Evolutionary conservation across 805 yeast genomes (phyloP).

Genomic region (Wickerhamiella sergipiensis): DNA sequence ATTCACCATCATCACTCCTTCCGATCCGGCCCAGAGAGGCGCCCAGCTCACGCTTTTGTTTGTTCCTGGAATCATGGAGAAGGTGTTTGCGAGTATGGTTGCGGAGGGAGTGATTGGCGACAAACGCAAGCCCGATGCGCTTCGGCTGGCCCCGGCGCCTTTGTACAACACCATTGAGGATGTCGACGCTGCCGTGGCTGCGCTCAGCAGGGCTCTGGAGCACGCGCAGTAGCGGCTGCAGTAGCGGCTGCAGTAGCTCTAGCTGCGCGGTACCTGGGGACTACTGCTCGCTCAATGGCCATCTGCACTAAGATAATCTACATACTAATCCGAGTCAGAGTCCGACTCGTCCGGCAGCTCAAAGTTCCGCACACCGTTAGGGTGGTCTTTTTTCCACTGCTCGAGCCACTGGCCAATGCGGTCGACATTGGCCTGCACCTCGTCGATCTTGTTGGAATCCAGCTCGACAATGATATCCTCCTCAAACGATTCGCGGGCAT

Average conservation of each 20-base stretch:
- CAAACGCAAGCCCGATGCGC: conserved; percentile 82
- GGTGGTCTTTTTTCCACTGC: conserved; percentile 46
- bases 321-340: conserved; percentile 1
- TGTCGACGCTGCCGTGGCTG: neutral
- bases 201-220: neutral
- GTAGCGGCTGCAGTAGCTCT: too few relatives aligned
- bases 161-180: conserved; percentile 45
- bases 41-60: conserved; percentile 72
- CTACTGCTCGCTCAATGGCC: too few relatives aligned
- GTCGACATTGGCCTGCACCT: conserved; percentile 70
- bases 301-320: too few relatives aligned
- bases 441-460: conserved; percentile 54
- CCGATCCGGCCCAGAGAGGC: conserved; percentile 46
- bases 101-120: conserved; percentile 62
- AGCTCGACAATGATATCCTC: conserved; percentile 74
- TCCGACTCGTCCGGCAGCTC: conserved; percentile 9
- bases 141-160: conserved; percentile 78
- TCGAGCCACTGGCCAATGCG: conserved; percentile 63
- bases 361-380: conserved; percentile 14
- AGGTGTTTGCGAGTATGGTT: conserved; percentile 36
- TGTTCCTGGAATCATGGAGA: conserved; percentile 46
- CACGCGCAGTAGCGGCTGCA: too few relatives aligned
- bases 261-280: too few relatives aligned
- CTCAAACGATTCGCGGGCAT: conserved; percentile 72
- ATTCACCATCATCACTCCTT: conserved; percentile 67